Evolutionary conservation across 164 flowering plant genomes (phyloP), one percentile per base, ranked within the genome.

Genomic region (Vitis rupestris): DNA sequence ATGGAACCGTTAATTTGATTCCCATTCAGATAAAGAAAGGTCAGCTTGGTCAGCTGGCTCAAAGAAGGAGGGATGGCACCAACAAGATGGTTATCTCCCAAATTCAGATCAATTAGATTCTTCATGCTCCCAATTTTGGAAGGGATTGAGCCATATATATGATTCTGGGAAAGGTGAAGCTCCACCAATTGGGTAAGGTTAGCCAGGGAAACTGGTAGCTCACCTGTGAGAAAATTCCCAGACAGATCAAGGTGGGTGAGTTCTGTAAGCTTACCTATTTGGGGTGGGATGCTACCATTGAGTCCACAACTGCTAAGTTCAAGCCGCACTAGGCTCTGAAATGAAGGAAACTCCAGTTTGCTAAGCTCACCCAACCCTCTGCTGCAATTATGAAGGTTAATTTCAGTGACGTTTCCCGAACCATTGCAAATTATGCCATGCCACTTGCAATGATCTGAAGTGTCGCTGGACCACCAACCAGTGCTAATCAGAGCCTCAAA

Each of bases 61-160:
- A 67, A 14, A 13, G 54, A 9, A 6, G 13, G 7, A 49, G 72
- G 76, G 29, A 73, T 62, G 9, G 63, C 17, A 23, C 75, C 67
- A 37, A 14, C 4, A 12, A 72, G 56, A 11, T 60, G n/a, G 60
- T 72, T 72, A 10, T 5, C 2, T 3, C 19, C 14, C 4, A 72
- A 19, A 10, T 53, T 2, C 59, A 72, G 54, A 1, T 4, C 1
- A 1, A 11, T 8, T 3, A 70, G 56, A 15, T 63, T 63, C 8
- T 1, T 23, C 7, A 63, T 8, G 15, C 12, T 31, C 15, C 60
- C 66, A 0, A 72, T 10, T 6, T 55, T 10, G 12, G 23, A 12
- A 50, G 75, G 70, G 13, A 72, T 66, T 2, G n/a, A 29, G n/a
- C 66, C 70, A 4, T 1, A n/a, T 10, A 72, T 47, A 1, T 19